Base-by-base conservation (phyloP, 2,329 filamentous ascomycete species). In the Pseudocercospora macadamiae region DNA sequence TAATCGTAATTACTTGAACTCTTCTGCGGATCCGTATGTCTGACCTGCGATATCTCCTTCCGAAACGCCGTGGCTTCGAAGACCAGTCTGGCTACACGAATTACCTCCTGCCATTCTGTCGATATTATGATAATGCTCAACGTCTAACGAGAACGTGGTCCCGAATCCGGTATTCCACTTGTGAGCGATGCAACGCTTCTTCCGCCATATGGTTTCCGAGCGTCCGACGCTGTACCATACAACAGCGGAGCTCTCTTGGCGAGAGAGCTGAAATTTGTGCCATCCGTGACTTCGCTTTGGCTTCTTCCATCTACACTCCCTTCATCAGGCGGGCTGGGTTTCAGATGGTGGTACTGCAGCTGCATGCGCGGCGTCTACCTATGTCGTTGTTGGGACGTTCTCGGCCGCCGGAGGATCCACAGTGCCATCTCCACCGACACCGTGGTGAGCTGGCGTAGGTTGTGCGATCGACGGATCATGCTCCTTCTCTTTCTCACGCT, bases 181-280 rank as follows among this genome's bases (percentile, higher is more conserved):
- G 51, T 53, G 18, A 53, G 34, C 19, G 32, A 53, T 10, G 51
- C 51, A 10, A 53, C 51, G 25, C 51, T 53, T 28, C 51, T 53
- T 26, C 51, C 51, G 12, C 51, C 51, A 12, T 39, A 53, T 21
- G 51, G 34, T 53, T 19, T 53, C 10, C 51, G 51, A 14, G 51
- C 51, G 14, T 28, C 19, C 7, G 51, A 30, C 14, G 47, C 26
- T 19, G 47, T 34, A 12, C 26, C 19, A n/a, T 32, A 49, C 6
- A n/a, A 19, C 47, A 49, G 16, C 16, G 47, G 47, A 16, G 47
- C 47, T 21, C 47, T 9, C 16, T 49, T 53, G 9, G 51, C 51
- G 14, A 53, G 19, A 4, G 51, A 28, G 19, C 51, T 53, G 51
- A 53, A 53, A 16, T n/a, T 53, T 34, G 51, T 39, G 19, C 16